Conservation (phyloP, 257 asterid genomes). For the Solanum gracilifrons region DNA sequence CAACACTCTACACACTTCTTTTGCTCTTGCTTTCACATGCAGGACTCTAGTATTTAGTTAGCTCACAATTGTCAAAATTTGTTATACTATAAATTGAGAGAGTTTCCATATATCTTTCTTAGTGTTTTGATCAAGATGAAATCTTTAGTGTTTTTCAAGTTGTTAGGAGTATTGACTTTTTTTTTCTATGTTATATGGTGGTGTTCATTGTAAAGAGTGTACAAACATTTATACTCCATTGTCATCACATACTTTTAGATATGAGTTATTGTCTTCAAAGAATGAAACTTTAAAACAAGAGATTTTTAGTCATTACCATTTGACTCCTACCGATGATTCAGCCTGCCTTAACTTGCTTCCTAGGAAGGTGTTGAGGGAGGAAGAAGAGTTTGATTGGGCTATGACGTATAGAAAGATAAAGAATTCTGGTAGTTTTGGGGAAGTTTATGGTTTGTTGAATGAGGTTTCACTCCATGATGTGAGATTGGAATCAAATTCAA, state of each 20-base stretch:
- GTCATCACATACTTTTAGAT: conserved; percentile 55
- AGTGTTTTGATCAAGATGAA: conserved; percentile 18
- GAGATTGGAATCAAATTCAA: conserved; percentile 50
- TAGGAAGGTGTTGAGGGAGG: conserved; percentile 57
- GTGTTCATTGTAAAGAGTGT: conserved; percentile 41
- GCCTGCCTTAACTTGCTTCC: conserved; percentile 67
- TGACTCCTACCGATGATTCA: conserved; percentile 78
- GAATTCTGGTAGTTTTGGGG: conserved; percentile 13
- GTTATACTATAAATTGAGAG: not conserved
- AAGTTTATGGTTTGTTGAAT: conserved; percentile 19
- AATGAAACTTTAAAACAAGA: conserved; percentile 58
- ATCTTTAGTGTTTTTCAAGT: not conserved
- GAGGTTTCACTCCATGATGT: conserved; percentile 63
- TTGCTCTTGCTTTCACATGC: conserved; percentile 22
- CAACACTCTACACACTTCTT: not conserved
- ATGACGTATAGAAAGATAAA: conserved; percentile 47
- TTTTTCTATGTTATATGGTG: conserved; percentile 8
- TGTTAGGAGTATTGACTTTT: conserved; percentile 8
- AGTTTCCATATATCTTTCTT: not conserved
- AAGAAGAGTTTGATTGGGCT: conserved; percentile 38
- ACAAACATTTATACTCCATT: conserved; percentile 36
- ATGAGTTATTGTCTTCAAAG: conserved; percentile 40
- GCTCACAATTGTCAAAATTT: conserved; percentile 2
- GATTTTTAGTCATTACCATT: conserved; percentile 47
- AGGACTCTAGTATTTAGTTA: conserved; percentile 5